Conservation (phyloP, 192 early-diverging fungal species). For the Neocallimastix lanati region DNA sequence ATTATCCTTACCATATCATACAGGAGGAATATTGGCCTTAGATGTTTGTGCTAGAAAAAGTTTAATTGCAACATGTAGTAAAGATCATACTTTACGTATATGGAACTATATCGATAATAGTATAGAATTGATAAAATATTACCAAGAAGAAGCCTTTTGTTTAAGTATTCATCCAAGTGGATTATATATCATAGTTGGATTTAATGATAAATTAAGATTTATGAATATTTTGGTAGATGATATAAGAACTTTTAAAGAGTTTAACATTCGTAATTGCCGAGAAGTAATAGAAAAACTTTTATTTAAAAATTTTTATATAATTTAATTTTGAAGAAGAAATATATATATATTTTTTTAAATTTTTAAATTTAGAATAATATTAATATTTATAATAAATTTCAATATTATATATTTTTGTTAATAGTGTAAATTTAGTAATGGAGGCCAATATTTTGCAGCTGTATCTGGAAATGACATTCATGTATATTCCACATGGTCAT, state of each 20-base stretch:
- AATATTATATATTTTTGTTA: no score
- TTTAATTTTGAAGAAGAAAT: no score
- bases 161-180: conserved; percentile 40
- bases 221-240: conserved; percentile 46
- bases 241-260: conserved; percentile 33
- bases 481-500: conserved; percentile 29
- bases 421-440: conserved; percentile 30
- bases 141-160: conserved; percentile 35
- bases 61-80: conserved; percentile 30
- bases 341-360: no score
- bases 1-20: conserved; percentile 35
- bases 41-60: conserved; percentile 34
- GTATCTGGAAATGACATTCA: conserved; percentile 30
- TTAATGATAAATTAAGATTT: conserved; percentile 35
- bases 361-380: no score
- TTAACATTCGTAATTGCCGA: conserved; percentile 32
- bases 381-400: no score
- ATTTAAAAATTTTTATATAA: no score
- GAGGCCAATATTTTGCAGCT: conserved; percentile 34
- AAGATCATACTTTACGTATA: conserved; percentile 34
- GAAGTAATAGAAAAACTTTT: no score
- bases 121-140: conserved; percentile 38
- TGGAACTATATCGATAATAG: conserved; percentile 40
- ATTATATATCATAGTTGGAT: conserved; percentile 42
- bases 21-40: conserved; percentile 23